Base-by-base conservation (phyloP, 208 protist genomes). In the Leishmania turanica region DNA sequence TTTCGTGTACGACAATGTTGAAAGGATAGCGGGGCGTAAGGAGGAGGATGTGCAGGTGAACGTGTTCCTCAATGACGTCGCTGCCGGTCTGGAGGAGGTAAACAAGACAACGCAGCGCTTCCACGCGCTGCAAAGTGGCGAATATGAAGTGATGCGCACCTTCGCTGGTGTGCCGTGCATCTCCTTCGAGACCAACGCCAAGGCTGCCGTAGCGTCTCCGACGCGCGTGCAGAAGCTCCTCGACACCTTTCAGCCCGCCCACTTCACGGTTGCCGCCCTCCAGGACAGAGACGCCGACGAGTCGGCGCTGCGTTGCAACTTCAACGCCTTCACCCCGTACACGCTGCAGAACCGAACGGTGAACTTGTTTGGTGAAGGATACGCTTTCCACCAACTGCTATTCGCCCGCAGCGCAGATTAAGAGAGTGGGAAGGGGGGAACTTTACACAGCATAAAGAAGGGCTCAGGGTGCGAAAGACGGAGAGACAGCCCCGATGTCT, bases 1-100 rank as follows among this genome's bases (percentile, higher is more conserved):
- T 87, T 97, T 96, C 82, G 91, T 96, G 70, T 97, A 91, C 78
- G 95, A 97, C 79, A 84, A 79, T 77, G 85, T 96, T 56, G 60
- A 88, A 31, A 88, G 91, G 62, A 42, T 66, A 54, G 68, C 69
- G 0, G 80, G 34, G 37, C 76, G 75, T 13, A 81, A 66, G 68
- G 92, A 96, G 81, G 81, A 87, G 69, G 92, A 96, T 56, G 88
- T 89, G 66, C 92, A 96, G 85, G 75, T 97, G 66, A 96, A 96
- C 83, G 84, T 96, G 40, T 94, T 93, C 74, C 85, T 96, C 70
- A 91, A 93, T 86, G 89, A 92, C 78, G 82, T 91, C 13, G 77
- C 90, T n/a, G 45, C 31, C 3, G 79, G 66, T 8, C 72, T 83
- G 45, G 78, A 51, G 45, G 75, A 81, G 56, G 75, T 76, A 58